A percentile compares a stretch with the other conserved stretches of the same genome.
phyloP scores from a whole-genome alignment of 2,329 filamentous ascomycete genomes.

The Ophiostoma ulmi region DNA sequence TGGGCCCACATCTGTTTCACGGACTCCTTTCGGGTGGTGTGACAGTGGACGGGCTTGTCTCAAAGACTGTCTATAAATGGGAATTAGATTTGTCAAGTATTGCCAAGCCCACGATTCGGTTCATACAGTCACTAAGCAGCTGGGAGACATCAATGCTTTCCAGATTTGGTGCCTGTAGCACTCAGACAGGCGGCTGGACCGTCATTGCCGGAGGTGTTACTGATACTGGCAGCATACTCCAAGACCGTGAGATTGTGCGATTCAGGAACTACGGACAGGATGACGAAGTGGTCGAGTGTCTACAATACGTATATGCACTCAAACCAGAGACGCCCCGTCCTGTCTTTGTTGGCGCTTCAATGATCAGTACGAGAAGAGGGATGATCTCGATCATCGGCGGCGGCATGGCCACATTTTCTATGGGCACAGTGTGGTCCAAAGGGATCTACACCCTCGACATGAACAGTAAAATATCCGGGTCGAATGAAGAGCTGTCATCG shows the following conservation, averaged over 20 bases:
- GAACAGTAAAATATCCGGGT: not conserved
- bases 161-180: slow-evolving; percentile 24
- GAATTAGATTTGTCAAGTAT: slow-evolving; percentile 41
- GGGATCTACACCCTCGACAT: slow-evolving; percentile 45
- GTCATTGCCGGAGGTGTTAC: slow-evolving; percentile 43
- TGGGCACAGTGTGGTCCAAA: slow-evolving; percentile 79
- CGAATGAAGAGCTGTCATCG: no score
- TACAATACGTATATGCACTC: not conserved
- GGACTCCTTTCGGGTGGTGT: slow-evolving; percentile 73
- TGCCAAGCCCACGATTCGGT: slow-evolving; percentile 27
- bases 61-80: slow-evolving; percentile 63
- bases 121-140: not conserved
- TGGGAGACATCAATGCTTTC: slow-evolving; percentile 14
- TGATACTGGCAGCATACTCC: slow-evolving; percentile 39
- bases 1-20: slow-evolving; percentile 35
- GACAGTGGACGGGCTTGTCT: slow-evolving; percentile 55
- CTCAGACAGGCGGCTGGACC: slow-evolving; percentile 19
- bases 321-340: slow-evolving; percentile 42
- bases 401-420: slow-evolving; percentile 84
- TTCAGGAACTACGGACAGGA: slow-evolving; percentile 36
- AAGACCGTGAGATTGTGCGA: slow-evolving; percentile 48
- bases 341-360: slow-evolving; percentile 65
- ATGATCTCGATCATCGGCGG: slow-evolving; percentile 65
- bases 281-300: slow-evolving; percentile 30
- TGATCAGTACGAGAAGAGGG: slow-evolving; percentile 42